A percentile compares a stretch with the other conserved stretches of the same genome.
These are phyloP conservation scores for Leccinum subgranulosum DNA, from an alignment of 768 basidiomycete species.

Conservation along the genomic window DNA sequence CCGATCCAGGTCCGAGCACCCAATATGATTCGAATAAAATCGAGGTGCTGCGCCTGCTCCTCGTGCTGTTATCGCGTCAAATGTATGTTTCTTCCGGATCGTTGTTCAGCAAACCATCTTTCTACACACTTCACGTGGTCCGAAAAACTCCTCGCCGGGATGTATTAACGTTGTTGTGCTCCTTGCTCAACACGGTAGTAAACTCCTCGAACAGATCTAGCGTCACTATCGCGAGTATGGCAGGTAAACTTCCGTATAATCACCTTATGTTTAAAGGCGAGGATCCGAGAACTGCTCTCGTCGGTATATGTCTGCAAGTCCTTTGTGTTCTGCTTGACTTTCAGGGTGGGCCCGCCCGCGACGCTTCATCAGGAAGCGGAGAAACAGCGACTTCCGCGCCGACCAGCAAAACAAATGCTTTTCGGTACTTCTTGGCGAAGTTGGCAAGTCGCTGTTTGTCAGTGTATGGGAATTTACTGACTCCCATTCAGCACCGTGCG, in stretches of 20 bases:
- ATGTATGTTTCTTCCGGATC: conserved; percentile 76
- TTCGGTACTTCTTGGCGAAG: conserved; percentile 89
- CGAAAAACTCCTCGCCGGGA: conserved; percentile 75
- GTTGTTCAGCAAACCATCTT: conserved; percentile 69
- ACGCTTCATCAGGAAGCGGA: conserved; percentile 39
- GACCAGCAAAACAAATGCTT: conserved; percentile 75
- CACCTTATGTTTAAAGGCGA: conserved; percentile 90
- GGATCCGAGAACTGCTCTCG: conserved; percentile 68
- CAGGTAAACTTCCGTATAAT: conserved; percentile 83
- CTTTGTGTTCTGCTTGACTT: conserved; percentile 77
- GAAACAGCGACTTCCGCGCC: conserved; percentile 48
- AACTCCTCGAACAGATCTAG: conserved; percentile 54
- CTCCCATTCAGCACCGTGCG: conserved; percentile 65
- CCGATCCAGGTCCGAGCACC: conserved; percentile 61
- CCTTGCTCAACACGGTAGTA: conserved; percentile 86
- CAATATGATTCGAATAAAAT: conserved; percentile 77
- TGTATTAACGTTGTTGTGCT: conserved; percentile 91
- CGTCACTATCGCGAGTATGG: conserved; percentile 61
- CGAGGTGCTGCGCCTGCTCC: conserved; percentile 86
- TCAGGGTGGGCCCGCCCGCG: conserved; percentile 71
- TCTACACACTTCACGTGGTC: conserved; percentile 74
- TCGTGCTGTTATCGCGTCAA: conserved; percentile 85
- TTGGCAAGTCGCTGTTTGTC: conserved; percentile 43
- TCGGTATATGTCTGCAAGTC: conserved; percentile 73
- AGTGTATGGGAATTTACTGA: conserved; percentile 7